A percentile compares a stretch with the other conserved stretches of the same genome.
phyloP scores from a whole-genome alignment of 768 basidiomycete species.

The Suillus americanus region DNA sequence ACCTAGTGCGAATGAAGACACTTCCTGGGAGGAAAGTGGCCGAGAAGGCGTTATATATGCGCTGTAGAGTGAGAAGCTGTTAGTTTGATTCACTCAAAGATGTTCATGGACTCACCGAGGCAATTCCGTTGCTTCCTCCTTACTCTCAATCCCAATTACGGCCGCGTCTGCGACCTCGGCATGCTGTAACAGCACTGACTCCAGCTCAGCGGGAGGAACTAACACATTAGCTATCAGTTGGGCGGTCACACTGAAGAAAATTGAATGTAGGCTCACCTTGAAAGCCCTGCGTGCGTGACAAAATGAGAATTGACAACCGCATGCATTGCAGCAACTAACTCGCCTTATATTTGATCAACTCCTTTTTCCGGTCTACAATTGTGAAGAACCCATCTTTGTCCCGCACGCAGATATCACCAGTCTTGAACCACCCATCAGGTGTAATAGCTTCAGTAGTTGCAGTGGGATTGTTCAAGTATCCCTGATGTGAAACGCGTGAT shows the following conservation, averaged over 20 bases:
- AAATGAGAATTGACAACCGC: not conserved
- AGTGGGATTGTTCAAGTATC: constrained; percentile 70
- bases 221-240: constrained; percentile 3
- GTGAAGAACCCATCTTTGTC: constrained; percentile 72
- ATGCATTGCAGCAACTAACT: not conserved
- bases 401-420: constrained; percentile 74
- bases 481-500: constrained; percentile 37
- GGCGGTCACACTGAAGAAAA: not conserved
- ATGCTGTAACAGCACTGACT: constrained; percentile 71
- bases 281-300: constrained; percentile 50
- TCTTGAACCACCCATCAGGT: constrained; percentile 81
- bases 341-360: constrained; percentile 75
- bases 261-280: constrained; percentile 49
- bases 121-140: constrained; percentile 74
- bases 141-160: constrained; percentile 73
- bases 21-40: constrained; percentile 19
- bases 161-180: constrained; percentile 76
- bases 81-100: not conserved
- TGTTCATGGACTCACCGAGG: constrained; percentile 51
- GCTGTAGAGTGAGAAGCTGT: constrained; percentile 29
- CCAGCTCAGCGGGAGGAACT: constrained; percentile 89
- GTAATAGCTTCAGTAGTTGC: constrained; percentile 75
- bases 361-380: constrained; percentile 75
- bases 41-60: constrained; percentile 52
- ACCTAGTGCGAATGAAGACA: constrained; percentile 39